Evolutionary conservation across 139 green algal genomes (phyloP).

Genomic region (Choricystis sp.): DNA sequence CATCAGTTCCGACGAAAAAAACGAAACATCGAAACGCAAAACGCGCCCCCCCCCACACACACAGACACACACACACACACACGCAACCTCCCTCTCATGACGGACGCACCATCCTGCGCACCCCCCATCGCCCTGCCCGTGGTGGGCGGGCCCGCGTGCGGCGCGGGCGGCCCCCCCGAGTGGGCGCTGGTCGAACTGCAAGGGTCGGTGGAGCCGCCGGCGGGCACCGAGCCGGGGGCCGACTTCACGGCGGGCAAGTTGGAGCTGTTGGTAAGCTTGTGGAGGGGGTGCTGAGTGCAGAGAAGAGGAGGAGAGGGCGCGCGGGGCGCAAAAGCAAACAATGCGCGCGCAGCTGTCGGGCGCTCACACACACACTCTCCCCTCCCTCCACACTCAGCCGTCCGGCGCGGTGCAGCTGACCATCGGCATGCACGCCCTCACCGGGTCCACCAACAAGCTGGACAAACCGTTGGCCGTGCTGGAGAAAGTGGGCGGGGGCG

Average conservation of each 20-base stretch:
- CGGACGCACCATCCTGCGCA: no score
- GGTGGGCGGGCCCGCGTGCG: background rate
- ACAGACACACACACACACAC: no score
- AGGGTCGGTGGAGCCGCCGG: constrained; percentile 17
- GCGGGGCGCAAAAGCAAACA: background rate
- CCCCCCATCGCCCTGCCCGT: background rate
- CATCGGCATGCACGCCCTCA: background rate
- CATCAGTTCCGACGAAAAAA: no score
- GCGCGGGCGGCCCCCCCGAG: constrained; percentile 4
- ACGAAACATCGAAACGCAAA: no score
- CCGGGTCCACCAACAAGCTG: background rate
- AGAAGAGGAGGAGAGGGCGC: background rate
- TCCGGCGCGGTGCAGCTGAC: background rate
- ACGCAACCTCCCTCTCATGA: no score
- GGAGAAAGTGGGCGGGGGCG: background rate
- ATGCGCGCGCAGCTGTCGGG: no score
- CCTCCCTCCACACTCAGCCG: background rate
- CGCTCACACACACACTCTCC: no score
- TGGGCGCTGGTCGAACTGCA: constrained; percentile 31
- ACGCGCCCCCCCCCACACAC: no score
- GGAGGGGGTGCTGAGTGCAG: background rate
- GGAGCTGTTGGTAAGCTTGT: constrained; percentile 1
- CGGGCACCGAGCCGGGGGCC: background rate
- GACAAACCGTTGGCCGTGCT: background rate
- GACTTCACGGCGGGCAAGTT: constrained; percentile 8